phyloP scores from a whole-genome alignment of 1,139 yeast species.

The Kluyveromyces sp. region DNA sequence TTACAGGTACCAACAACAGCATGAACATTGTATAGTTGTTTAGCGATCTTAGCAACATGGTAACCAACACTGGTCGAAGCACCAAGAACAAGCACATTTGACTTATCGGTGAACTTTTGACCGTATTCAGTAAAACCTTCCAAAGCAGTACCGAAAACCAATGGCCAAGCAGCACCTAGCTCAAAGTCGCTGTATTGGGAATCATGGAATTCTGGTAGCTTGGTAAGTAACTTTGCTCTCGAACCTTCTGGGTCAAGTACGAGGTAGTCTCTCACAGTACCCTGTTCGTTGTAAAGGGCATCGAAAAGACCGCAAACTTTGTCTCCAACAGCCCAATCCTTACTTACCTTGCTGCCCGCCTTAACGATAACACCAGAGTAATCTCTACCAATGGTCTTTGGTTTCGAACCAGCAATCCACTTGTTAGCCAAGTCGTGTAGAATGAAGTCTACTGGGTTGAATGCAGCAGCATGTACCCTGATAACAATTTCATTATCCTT shows the following conservation, averaged over 20 bases:
- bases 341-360: conserved; percentile 18
- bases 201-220: conserved; percentile 8
- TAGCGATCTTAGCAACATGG: conserved; percentile 25
- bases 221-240: conserved; percentile 13
- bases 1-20: conserved; percentile 40
- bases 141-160: conserved; percentile 28
- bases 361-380: conserved; percentile 24
- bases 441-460: conserved; percentile 25
- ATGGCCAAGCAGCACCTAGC: conserved; percentile 23
- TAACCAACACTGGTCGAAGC: conserved; percentile 28
- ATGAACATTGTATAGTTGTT: conserved; percentile 21
- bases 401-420: conserved; percentile 9
- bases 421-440: conserved; percentile 12
- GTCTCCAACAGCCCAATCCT: conserved; percentile 21
- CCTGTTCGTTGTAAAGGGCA: conserved; percentile 17
- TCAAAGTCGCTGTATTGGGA: conserved; percentile 15
- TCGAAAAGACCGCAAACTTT: conserved; percentile 19
- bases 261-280: conserved; percentile 23
- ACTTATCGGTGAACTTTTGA: conserved; percentile 16
- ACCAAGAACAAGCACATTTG: conserved; percentile 25
- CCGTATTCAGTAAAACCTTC: conserved; percentile 13
- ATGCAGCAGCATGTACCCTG: conserved; percentile 23
- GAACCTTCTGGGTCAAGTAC: conserved; percentile 18
- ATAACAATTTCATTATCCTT: conserved; percentile 22
- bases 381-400: conserved; percentile 24